Evolutionary conservation across 1,284 basidiomycete genomes (phyloP), one percentile per base, ranked within the genome.

Genomic region (Amylostereum chailletii): DNA sequence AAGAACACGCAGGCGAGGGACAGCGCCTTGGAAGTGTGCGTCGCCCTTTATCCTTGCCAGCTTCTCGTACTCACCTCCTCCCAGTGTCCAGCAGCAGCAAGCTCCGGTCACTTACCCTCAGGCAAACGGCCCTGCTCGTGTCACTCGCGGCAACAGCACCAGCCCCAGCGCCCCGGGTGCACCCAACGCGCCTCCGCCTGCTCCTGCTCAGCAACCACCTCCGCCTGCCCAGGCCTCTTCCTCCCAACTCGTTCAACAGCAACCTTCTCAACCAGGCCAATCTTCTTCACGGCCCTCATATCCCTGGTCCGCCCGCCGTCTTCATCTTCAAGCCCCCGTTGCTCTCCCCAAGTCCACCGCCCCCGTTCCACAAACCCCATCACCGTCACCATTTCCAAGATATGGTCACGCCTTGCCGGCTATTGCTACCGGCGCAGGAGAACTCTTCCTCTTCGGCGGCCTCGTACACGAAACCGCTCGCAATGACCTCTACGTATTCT

Each of bases 361-460:
- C 49, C 72, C 70, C 2, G 74, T 77, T 34, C 76, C 81, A 4
- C 76, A 76, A 2, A 70, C 75, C 2, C 79, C 83, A 3, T 87
- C 86, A 0, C 84, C 86, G 0, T 81, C 83, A 27, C 96, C 96
- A 0, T 99, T 99, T 68, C 96, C 96, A 10, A 86, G 96, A 49
- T 99, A 99, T 63, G 96, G 96, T 8, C 92, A 97, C 61, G 90
- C 94, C 2, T 80, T 97, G n/a, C 95, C 96, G 27, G 81, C 90
- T 9, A 82, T 80, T 42, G 82, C 90, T 1, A 88, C 87, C 8
- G 64, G 80, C 19, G 80, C 75, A 5, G 95, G 95, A 29, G 94
- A 99, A 61, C 81, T 99, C 56, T 94, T 94, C 68, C 78, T 99
- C 51, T 99, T 99, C 61, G 96, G 96, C 58, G 96, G 96, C 55